Evolutionary conservation across 495 filamentous ascomycete genomes (phyloP), one percentile per base, ranked within the genome.

Genomic region (Usnea hakonensis): DNA sequence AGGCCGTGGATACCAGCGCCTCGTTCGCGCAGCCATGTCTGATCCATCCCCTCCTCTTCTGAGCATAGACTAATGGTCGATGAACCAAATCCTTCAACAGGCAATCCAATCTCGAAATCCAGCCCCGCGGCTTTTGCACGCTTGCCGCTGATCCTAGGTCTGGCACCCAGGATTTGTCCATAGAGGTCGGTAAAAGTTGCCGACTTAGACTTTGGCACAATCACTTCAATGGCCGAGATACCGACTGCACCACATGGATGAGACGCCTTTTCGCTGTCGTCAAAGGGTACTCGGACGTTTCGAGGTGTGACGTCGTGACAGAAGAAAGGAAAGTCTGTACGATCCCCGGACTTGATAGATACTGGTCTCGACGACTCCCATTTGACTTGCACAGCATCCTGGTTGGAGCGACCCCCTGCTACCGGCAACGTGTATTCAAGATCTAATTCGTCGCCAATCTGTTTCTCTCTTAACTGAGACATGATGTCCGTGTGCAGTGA

Each of bases 301-400:
- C 33, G 54, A 38, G n/a, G 11, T 40, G 54, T 38, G 5, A 57
- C 54, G 32, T 57, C 6, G 37, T 57, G 54, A 30, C 35, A 37
- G 19, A 57, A 57, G n/a, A 23, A 57, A 21, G 35, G 54, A 19
- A 38, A 57, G 16, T 57, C 54, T 23, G 33, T 36, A 57, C 54
- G 54, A 7, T 57, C 3, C 14, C 16, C 33, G 26, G 33, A 57
- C 13, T 23, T 40, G 21, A 32, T 5, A 23, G 1, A 36, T 16
- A 38, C n/a, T 23, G 54, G n/a, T 40, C 54, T 57, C n/a, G 33
- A 37, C 3, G 1, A 30, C 23, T 57, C 23, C 54, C 54, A 38
- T 30, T 57, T 37, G 33, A 57, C 54, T 23, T 57, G 33, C 37
- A 38, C n/a, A 10, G 1, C 54, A 19, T 38, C 54, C n/a, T 3